Conservation (phyloP, 768 basidiomycete species). For the Naganishia onofrii region DNA sequence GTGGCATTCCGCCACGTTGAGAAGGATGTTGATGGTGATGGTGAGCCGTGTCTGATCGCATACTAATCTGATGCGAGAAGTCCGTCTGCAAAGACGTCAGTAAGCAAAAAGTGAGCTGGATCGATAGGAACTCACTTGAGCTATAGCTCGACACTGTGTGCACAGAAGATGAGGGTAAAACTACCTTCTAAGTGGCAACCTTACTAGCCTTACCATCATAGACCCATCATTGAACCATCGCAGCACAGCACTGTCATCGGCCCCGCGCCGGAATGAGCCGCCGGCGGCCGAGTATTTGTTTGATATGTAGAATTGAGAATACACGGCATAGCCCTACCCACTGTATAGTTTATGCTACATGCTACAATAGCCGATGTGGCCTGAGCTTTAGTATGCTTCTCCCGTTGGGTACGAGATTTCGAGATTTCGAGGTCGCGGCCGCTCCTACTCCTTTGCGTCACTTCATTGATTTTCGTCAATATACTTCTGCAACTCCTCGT, state of each 20-base stretch:
- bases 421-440: too few relatives aligned
- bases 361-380: too few relatives aligned
- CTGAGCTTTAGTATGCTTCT: too few relatives aligned
- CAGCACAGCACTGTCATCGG: slow-evolving; percentile 4
- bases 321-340: too few relatives aligned
- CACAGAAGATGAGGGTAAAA: background rate
- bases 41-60: slow-evolving; percentile 1
- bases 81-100: background rate
- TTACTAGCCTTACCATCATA: background rate
- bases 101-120: background rate
- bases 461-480: too few relatives aligned
- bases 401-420: too few relatives aligned
- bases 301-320: too few relatives aligned
- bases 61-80: background rate
- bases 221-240: background rate
- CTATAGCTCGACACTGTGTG: background rate
- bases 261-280: background rate
- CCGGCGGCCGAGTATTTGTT: too few relatives aligned
- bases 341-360: too few relatives aligned
- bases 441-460: too few relatives aligned
- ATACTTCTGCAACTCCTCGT: too few relatives aligned
- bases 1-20: slow-evolving; percentile 8
- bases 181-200: too few relatives aligned
- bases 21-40: background rate
- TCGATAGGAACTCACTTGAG: background rate